Percentiles rank a stretch among this genome's conserved stretches.
phyloP scores from a whole-genome alignment of 2,329 filamentous ascomycete genomes.

The Alternaria gaisen region DNA sequence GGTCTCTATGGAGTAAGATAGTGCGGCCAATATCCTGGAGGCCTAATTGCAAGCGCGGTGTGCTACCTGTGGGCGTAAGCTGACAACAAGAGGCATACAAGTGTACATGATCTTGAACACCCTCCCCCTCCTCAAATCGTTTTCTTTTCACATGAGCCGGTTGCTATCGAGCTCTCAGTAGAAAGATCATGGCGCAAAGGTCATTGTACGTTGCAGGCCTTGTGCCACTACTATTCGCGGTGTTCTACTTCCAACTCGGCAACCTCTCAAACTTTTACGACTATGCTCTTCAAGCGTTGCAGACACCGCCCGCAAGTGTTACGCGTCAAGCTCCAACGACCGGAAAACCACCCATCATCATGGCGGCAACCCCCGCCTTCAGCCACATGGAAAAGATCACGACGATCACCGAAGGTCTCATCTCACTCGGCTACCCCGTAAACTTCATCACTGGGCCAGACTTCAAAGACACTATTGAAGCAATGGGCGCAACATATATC shows the following conservation, averaged over 20 bases:
- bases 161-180: not conserved
- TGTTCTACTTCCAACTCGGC: slow-evolving; percentile 2
- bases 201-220: slow-evolving; percentile 1
- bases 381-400: slow-evolving; percentile 35
- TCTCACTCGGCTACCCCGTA: slow-evolving; percentile 53
- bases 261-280: not conserved
- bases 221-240: not conserved
- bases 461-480: slow-evolving; percentile 47
- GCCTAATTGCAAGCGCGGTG: not conserved
- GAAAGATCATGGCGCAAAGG: not conserved
- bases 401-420: slow-evolving; percentile 49
- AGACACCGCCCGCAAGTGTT: not conserved
- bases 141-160: not conserved
- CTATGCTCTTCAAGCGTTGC: not conserved
- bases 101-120: not conserved
- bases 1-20: not conserved
- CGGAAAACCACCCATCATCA: slow-evolving; percentile 27
- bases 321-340: not conserved
- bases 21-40: not conserved
- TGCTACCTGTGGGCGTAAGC: not conserved
- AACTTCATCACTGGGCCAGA: slow-evolving; percentile 53
- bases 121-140: not conserved
- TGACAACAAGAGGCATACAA: not conserved
- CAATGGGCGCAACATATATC: slow-evolving; percentile 15
- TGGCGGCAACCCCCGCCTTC: slow-evolving; percentile 27